phyloP scores from a whole-genome alignment of 2,329 filamentous ascomycete species.

The Penicillium paneum region DNA sequence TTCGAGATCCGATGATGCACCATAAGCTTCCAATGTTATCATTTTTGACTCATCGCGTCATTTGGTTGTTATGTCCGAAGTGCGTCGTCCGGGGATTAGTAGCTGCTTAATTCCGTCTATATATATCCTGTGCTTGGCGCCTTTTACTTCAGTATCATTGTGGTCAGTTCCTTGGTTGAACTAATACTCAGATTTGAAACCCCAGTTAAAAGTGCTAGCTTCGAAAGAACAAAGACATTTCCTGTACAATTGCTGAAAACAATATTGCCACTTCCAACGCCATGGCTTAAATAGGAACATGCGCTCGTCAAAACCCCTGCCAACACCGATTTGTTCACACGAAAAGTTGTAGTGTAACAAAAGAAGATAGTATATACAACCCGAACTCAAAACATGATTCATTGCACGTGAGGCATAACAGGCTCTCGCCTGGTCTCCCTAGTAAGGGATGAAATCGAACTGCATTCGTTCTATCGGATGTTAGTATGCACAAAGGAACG shows the following conservation, averaged over 20 bases:
- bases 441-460: conserved; percentile 33
- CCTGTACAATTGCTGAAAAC: neutral
- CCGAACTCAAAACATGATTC: conserved; percentile 12
- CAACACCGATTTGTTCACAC: neutral
- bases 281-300: neutral
- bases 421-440: neutral
- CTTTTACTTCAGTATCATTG: neutral
- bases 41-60: neutral
- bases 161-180: neutral
- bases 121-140: neutral
- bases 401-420: conserved; percentile 17
- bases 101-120: neutral
- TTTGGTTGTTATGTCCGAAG: neutral
- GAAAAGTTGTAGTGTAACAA: neutral
- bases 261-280: neutral
- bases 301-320: neutral
- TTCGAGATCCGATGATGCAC: neutral
- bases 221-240: neutral
- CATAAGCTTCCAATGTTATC: too few species aligned
- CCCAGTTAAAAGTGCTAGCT: neutral
- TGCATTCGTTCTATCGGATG: conserved; percentile 31
- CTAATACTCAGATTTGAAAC: neutral
- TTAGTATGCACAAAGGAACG: conserved; percentile 3
- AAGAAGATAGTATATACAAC: neutral
- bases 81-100: neutral